Base-by-base conservation (phyloP, 2,329 filamentous ascomycete species). In the Lasiodiplodia hormozganensis region DNA sequence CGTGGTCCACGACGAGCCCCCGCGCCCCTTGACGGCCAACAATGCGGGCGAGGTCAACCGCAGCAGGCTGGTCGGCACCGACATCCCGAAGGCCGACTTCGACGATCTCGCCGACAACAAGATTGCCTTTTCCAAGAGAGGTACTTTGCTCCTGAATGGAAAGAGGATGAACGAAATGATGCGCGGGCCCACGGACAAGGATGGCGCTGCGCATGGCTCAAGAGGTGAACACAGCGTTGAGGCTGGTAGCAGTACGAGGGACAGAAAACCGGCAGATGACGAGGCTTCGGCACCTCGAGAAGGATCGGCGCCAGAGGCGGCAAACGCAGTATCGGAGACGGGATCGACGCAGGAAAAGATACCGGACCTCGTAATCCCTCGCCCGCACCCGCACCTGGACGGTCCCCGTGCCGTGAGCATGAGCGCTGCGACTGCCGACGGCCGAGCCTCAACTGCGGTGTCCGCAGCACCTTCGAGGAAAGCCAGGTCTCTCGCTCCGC, bases 101-200 rank as follows among this genome's bases (percentile, higher is more conserved):
- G 85, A 86, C 68, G 86, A 85, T 49, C 76, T 89, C 40, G 77
- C 78, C n/a, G 78, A 82, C 47, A 81, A 82, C 65, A 82, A 84
- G 51, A 77, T 90, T 70, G 83, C 85, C 56, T 90, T 90, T 72
- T 88, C 87, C 14, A 87, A 85, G 68, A 80, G 87, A 67, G 88
- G 88, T 64, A 89, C 87, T 77, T 82, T 89, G 76, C 76, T 89
- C 70, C 76, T 87, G 70, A 85, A 83, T 38, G 85, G 85, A 12
- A 84, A 84, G 75, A 84, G 83, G 72, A 83, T 83, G 68, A 82
- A 81, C 64, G 71, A 71, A 52, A 76, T 72, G 52, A 21, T n/a
- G 38, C 51, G 67, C 47, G 21, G 34, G n/a, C 12, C 68, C 60
- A 69, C 58, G 67, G 28, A 38, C 28, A 62, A 66, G 68, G 28